Evolutionary conservation across 805 yeast species (phyloP), one percentile per base, ranked within the genome.

Genomic region (Soucietia sequanensis): DNA sequence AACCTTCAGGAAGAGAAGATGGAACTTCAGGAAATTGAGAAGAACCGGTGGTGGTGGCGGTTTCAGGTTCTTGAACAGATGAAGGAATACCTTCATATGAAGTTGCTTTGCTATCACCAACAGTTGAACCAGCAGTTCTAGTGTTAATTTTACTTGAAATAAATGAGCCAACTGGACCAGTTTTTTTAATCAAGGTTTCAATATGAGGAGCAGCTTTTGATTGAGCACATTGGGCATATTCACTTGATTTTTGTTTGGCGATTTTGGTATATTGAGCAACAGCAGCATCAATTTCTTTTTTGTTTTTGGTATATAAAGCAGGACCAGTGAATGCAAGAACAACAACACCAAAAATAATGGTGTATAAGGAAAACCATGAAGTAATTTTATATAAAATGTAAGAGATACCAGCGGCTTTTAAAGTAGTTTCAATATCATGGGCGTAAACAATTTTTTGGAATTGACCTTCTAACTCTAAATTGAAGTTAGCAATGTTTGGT

Each of bases 111-210:
- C 44, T 31, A 38, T 41, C 56, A 38, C 76, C 80, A 44, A 80
- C 84, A 31, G 85, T 80, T 27, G 85, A 68, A 26, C 84, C 80
- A 23, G 86, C 86, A 42, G 89, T 81, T 76, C 88, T 80, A 41
- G 68, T 62, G 30, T 83, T 81, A 44, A 76, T 55, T 63, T 75
- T 74, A 23, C 78, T 65, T 55, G 73, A 68, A 53, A 83, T 62
- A 51, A 78, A 76, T 23, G 68, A 55, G 26, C 84, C 79, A 38
- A 81, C 77, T 34, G 91, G 91, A 29, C 84, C 84, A 39, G 81
- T 59, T 60, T 77, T 78, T 49, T 72, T 66, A 49, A 76, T 75
- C 44, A 76, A 70, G 47, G 72, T 68, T 43, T 78, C 71, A 43
- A 81, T 51, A 47, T 73, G 74, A 44, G 93, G 93, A 43, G 69